Percentiles rank a stretch among this genome's conserved stretches.
Evolutionary conservation across 2,329 filamentous ascomycete genomes (phyloP).

Genomic region (Neopestalotiopsis sp.): DNA sequence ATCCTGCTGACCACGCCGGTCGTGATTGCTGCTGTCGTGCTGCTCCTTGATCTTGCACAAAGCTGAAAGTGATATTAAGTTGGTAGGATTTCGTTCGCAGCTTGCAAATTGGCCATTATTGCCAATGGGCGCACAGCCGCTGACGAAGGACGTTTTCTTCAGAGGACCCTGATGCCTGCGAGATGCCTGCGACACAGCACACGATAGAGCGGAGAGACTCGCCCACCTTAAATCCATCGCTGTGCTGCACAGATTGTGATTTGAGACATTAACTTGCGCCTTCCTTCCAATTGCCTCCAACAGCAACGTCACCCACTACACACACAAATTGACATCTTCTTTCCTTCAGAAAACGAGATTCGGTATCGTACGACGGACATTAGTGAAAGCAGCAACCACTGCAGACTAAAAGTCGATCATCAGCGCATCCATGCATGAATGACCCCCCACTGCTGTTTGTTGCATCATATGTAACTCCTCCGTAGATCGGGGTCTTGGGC

Average conservation of each 20-base stretch:
- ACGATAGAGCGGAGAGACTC: background rate
- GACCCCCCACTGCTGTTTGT: no score
- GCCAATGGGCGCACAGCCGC: background rate
- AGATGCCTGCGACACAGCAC: background rate
- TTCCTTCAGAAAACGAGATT: no score
- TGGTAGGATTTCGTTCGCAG: background rate
- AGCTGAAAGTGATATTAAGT: background rate
- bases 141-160: background rate
- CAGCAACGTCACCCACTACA: background rate
- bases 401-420: no score
- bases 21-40: background rate
- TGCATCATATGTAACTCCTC: no score
- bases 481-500: no score
- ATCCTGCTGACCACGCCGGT: background rate
- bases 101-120: background rate
- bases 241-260: background rate
- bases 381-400: no score
- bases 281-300: background rate
- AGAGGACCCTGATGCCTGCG: background rate
- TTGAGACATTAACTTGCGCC: conserved; percentile 1
- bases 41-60: background rate
- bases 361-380: no score
- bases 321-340: no score
- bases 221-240: background rate
- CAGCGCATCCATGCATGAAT: no score